Evolutionary conservation across 805 yeast genomes (phyloP).

Genomic region (Naumovozyma baii): DNA sequence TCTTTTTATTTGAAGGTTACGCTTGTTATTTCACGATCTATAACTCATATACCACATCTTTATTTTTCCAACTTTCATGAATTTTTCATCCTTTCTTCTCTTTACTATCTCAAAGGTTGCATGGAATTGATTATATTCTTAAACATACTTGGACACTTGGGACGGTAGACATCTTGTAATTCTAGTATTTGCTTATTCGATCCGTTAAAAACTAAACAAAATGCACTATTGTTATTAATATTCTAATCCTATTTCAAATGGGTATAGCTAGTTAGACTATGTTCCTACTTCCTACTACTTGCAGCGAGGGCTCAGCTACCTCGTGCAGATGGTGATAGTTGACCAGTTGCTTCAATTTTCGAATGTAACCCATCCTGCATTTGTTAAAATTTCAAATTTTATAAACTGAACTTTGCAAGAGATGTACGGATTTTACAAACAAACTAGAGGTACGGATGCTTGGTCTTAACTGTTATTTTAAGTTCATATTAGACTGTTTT

Average conservation of each 20-base stretch:
- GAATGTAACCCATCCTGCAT: no score
- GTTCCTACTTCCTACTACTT: neutral
- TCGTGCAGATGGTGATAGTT: neutral
- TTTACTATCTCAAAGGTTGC: no score
- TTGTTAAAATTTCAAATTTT: neutral
- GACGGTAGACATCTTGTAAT: constrained; percentile 51
- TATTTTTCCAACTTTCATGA: neutral
- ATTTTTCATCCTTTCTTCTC: neutral
- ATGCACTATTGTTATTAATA: neutral
- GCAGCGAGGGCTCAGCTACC: no score
- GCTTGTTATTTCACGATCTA: no score
- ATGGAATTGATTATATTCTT: neutral
- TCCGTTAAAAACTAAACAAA: constrained; percentile 11
- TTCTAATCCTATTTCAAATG: neutral
- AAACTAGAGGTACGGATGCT: no score
- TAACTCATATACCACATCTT: no score
- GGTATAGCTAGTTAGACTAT: neutral
- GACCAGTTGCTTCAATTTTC: no score
- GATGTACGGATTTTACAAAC: no score
- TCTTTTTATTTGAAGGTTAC: no score
- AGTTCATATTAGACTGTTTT: no score
- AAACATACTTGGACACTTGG: constrained; percentile 49
- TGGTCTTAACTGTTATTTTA: no score
- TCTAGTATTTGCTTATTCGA: constrained; percentile 7
- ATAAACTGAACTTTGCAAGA: no score